Evolutionary conservation across 1,284 basidiomycete genomes (phyloP), one percentile per base, ranked within the genome.

Genomic region (Lentinula novae-zelandiae): DNA sequence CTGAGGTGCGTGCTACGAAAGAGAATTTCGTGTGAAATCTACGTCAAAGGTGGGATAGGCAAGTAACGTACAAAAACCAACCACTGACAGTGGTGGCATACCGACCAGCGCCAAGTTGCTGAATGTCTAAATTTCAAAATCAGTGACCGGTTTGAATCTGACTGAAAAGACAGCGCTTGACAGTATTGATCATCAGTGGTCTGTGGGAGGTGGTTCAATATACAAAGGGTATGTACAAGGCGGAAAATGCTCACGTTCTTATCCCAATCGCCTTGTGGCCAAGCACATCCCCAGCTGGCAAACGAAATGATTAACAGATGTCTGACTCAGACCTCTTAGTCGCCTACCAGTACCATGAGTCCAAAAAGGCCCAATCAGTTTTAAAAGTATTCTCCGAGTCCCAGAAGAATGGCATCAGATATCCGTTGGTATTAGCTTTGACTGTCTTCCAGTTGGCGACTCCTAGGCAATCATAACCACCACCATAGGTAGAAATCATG

Each of bases 281-380:
- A 79, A 12, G 78, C 78, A 61, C 77, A 79, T 27, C 78, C 78
- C 77, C 78, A 79, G 63, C 78, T 80, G 52, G 12, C n/a, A 22
- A 22, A 3, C n/a, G 20, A 39, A 42, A 3, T 39, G 22, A 3
- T 44, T 34, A 36, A 40, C 17, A 42, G 27, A 36, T 8, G 33
- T 17, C 31, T 22, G 20, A 15, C 33, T n/a, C 31, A 8, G 15
- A 22, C 20, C 3, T 15, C 17, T 12, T 22, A 13, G 15, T n/a
- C 5, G 68, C 76, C 59, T 59, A 80, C 78, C 78, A 79, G 65
- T 73, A 74, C 78, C 78, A 80, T 13, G 74, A 74, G 67, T 80
- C 78, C 65, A 79, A 64, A 33, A 70, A 63, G 9, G 68, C 65
- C 72, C 73, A 79, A 13, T 63, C 58, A 20, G 62, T 39, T 22